Conservation (phyloP, 1,284 basidiomycete species). For the Vanrija pseudolonga region DNA sequence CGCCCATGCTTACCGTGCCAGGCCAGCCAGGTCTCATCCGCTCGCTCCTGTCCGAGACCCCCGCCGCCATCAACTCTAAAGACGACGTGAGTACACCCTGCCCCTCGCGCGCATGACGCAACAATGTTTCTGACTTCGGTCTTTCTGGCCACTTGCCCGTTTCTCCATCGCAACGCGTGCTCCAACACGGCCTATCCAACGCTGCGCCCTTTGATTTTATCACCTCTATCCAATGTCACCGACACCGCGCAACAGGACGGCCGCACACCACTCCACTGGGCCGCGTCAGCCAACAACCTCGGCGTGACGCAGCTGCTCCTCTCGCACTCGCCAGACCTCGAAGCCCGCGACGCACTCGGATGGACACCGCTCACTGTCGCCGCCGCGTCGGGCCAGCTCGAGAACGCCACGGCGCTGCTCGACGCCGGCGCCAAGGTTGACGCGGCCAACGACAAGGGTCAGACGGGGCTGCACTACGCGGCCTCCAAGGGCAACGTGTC, state of each 20-base stretch:
- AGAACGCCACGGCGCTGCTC: conserved; percentile 72
- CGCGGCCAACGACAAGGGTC: conserved; percentile 75
- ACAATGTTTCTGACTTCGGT: background rate
- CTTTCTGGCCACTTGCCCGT: background rate
- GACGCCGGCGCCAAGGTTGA: conserved; percentile 81
- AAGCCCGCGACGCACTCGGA: conserved; percentile 66
- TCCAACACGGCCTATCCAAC: no score
- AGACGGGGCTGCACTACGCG: conserved; percentile 89
- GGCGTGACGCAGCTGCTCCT: conserved; percentile 71
- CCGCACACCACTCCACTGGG: conserved; percentile 87
- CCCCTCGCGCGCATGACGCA: background rate
- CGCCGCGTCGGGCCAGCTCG: conserved; percentile 59
- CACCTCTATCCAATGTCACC: no score
- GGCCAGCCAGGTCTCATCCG: conserved; percentile 73
- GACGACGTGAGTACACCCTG: conserved; percentile 59
- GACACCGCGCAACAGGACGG: conserved; percentile 60
- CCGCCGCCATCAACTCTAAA: conserved; percentile 61
- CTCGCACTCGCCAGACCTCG: conserved; percentile 64
- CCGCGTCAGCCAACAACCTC: conserved; percentile 65
- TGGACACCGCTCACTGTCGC: conserved; percentile 89
- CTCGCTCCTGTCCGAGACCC: conserved; percentile 65
- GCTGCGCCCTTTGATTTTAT: no score
- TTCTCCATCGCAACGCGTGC: background rate
- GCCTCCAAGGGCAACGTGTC: conserved; percentile 87
- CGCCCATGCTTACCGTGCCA: conserved; percentile 37